Base-by-base conservation (phyloP, 2,329 filamentous ascomycete species). In the Malbranchea cinnamomea region DNA sequence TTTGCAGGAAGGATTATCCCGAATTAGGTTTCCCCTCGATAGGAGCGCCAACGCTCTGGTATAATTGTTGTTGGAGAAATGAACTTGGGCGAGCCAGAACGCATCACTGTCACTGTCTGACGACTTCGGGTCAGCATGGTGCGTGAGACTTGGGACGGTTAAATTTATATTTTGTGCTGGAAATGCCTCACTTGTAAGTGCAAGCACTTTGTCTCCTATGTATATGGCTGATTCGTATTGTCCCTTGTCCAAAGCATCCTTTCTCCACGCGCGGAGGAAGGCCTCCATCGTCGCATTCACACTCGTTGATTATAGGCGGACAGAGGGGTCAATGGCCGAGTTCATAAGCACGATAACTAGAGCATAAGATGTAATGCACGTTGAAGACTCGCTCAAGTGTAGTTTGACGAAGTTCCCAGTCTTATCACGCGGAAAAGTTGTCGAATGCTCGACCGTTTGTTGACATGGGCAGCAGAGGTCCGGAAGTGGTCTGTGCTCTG, bases 161-260 rank as follows among this genome's bases (percentile, higher is more conserved):
- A 17, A 14, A 8, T 13, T n/a, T 7, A 9, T 7, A 12, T 17
- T 10, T 23, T 13, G 15, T 26, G 28, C 26, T 22, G 13, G 17
- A 24, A 26, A 23, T 27, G 18, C 29, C 33, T 31, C 25, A 94
- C 87, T 82, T 21, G 87, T 95, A 48, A 98, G 65, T 34, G 89
- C 89, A 34, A 95, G 68, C 44, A 98, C 67, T 63, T 98, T 98
- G 67, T 98, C 89, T 40, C 84, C 89, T 41, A 95, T 83, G 53
- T 92, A 95, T 45, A 95, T 87, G 49, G 89, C 89, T 19, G 87
- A 82, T 41, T 95, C 87, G 55, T 94, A 85, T 53, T 98, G 89
- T 41, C 89, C 83, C 56, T 91, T 89, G 59, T 92, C 87, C 48
- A 93, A 65, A 50, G 87, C 85, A 63, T 94, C 84, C 59, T 93